Conservation (phyloP, 129 eudicot genomes). For the Tagetes erecta region DNA sequence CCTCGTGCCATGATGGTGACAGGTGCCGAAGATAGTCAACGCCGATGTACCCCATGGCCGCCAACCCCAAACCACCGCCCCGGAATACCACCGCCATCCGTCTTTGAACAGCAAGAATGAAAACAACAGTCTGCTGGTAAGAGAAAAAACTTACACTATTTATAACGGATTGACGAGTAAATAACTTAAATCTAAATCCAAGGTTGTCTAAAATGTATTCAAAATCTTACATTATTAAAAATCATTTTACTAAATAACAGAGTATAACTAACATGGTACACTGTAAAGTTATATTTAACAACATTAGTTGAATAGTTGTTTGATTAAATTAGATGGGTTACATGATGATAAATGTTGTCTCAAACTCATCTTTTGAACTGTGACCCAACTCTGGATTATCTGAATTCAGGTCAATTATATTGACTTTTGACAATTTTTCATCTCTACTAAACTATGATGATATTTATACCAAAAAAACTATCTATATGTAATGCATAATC, state of each 20-base stretch:
- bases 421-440: not conserved
- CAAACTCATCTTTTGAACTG: not conserved
- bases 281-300: not conserved
- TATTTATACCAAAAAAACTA: no score
- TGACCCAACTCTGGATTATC: not conserved
- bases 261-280: not conserved
- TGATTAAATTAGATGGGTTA: not conserved
- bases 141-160: not conserved
- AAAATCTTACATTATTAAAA: not conserved
- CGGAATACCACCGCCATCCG: slow-evolving; percentile 3
- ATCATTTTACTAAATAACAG: not conserved
- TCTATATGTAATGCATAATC: not conserved
- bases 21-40: slow-evolving; percentile 80
- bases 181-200: not conserved
- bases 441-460: not conserved
- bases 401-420: no score
- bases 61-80: slow-evolving; percentile 63
- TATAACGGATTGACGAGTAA: not conserved
- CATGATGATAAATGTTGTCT: not conserved
- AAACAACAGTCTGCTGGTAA: not conserved
- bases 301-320: not conserved
- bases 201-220: not conserved
- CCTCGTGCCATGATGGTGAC: slow-evolving; percentile 74
- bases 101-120: no score
- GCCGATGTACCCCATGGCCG: slow-evolving; percentile 66